A percentile compares a stretch with the other conserved stretches of the same genome.
Conservation (phyloP, 306 rosid species). For the Prunus mongolica region DNA sequence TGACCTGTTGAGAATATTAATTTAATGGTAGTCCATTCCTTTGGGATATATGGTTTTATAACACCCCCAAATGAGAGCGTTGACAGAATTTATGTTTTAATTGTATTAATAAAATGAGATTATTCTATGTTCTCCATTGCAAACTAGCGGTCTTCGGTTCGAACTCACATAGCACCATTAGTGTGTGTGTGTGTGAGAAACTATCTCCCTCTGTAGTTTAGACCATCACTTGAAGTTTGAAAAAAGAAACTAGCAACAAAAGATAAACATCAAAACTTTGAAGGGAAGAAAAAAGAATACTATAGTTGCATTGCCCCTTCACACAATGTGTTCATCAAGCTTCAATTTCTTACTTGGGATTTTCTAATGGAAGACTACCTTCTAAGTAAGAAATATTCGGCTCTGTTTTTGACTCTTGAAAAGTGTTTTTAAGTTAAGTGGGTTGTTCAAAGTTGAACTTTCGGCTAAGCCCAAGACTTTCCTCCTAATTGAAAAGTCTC, state of each 20-base stretch:
- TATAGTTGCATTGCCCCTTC: neutral
- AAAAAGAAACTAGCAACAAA: too few species aligned
- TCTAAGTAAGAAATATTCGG: neutral
- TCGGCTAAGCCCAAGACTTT: neutral
- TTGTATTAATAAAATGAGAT: neutral
- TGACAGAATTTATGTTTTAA: neutral
- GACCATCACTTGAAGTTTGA: too few species aligned
- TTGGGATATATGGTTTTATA: neutral
- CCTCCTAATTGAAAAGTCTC: neutral
- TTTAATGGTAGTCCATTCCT: neutral
- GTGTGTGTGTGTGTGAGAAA: too few species aligned
- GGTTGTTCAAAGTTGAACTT: neutral
- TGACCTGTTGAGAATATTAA: neutral
- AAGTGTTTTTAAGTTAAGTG: neutral
- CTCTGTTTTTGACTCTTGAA: neutral
- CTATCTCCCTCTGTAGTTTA: fast-evolving
- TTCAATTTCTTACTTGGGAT: neutral
- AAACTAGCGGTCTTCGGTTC: too few species aligned
- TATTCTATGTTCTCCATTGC: neutral
- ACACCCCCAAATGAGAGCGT: constrained; percentile 3
- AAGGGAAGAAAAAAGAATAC: neutral
- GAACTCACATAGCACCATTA: too few species aligned
- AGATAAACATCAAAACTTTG: neutral
- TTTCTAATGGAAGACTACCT: neutral
- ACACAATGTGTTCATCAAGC: neutral